Percentiles rank a stretch among this genome's conserved stretches.
phyloP scores from a whole-genome alignment of 208 protist genomes.

The Leishmania gerbilli region DNA sequence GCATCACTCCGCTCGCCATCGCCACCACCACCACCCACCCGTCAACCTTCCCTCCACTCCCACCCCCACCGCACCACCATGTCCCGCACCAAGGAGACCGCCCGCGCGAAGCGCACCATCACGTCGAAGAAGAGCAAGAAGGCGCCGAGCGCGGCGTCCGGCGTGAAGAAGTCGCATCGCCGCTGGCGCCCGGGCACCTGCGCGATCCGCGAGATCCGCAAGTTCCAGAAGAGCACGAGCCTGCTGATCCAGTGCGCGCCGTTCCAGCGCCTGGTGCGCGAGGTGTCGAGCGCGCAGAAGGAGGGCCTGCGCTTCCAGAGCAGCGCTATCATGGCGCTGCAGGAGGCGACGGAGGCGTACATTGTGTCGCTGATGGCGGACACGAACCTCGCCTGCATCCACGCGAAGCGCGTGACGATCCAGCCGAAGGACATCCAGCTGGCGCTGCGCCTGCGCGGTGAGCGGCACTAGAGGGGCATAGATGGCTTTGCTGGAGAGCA shows the following conservation, averaged over 20 bases:
- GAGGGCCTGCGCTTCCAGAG: conserved; percentile 89
- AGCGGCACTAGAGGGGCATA: conserved; percentile 37
- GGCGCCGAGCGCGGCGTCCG: conserved; percentile 92
- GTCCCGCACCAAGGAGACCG: conserved; percentile 98
- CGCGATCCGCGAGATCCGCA: conserved; percentile 97
- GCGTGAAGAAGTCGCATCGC: conserved; percentile 97
- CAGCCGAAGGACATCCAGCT: conserved; percentile 78
- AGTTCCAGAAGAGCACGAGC: conserved; percentile 83
- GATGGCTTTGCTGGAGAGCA: not conserved
- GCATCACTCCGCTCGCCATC: no score
- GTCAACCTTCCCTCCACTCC: not conserved
- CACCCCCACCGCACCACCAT: conserved; percentile 45
- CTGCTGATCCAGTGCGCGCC: conserved; percentile 88
- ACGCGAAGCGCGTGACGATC: conserved; percentile 88
- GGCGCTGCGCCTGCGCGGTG: conserved; percentile 53
- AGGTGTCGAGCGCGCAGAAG: conserved; percentile 79
- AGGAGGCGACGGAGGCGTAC: conserved; percentile 93
- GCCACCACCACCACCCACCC: not conserved
- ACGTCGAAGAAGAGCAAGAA: conserved; percentile 97
- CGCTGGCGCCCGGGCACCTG: conserved; percentile 97
- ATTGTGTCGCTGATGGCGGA: conserved; percentile 92
- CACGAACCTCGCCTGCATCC: conserved; percentile 89
- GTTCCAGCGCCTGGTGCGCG: conserved; percentile 90
- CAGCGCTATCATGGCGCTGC: conserved; percentile 79
- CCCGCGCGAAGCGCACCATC: conserved; percentile 96